Base-by-base conservation (phyloP, 1,284 basidiomycete species). In the Fistulina hepatica region DNA sequence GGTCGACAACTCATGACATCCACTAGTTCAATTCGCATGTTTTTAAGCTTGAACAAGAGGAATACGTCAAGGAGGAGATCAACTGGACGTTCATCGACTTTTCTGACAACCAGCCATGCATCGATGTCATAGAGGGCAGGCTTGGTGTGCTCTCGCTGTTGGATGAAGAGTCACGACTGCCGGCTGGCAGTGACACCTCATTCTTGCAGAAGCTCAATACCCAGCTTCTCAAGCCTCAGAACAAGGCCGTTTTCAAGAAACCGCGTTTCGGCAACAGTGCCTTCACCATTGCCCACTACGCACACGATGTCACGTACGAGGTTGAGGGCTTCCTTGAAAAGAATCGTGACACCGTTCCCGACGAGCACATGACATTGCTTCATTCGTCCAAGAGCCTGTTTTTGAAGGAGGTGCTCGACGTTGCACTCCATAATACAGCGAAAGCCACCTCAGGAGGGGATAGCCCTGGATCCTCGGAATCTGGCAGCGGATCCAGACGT, bases 81-180 rank as follows among this genome's bases (percentile, higher is more conserved):
- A 91, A 94, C 55, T 99, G 95, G 95, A 97, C 89, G 2, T 98
- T 98, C 63, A 98, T 99, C 60, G 92, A 97, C 54, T 99, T 97
- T 60, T 90, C 86, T 9, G 95, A 99, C 63, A 98, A 98, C 55
- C 95, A 98, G 56, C 91, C 92, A 23, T 97, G 92, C 57, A 98
- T 99, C 58, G 90, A 98, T 57, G 81, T 97, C 50, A 97, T 99
- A 51, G 95, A 98, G 64, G 89, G 93, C 49, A 97, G 84, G 60
- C 79, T 98, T 45, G 95, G 95, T 47, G 85, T 99, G 33, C 72
- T 99, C 35, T 82, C 94, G 2, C 69, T 98, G 21, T 71, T 99
- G 21, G 95, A 99, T 56, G 95, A 99, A 62, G 95, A 99, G 64
- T 98, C 95, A 10, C 89, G 95, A 39, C 65, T 99, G 37, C 95